Evolutionary conservation across 1,139 yeast species (phyloP), one percentile per base, ranked within the genome.

Genomic region (Debaryomyces robertsiae): DNA sequence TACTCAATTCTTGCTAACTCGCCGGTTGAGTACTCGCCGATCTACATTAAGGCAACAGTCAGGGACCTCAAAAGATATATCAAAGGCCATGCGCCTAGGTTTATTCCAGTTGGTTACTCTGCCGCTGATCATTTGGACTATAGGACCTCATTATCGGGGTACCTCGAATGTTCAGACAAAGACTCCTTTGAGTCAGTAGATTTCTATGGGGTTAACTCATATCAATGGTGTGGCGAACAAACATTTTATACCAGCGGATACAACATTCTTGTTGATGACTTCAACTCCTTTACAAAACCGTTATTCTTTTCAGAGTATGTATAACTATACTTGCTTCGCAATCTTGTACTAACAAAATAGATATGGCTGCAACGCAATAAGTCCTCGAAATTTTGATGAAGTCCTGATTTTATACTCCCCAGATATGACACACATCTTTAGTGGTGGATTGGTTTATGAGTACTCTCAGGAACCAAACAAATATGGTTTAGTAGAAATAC

Each of bases 141-240:
- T 60, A 74, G 98, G 50, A 79, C 79, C 10, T 77, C 96, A 0
- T 69, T 90, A 41, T 88, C 96, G 3, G 75, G 81, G 46, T 93
- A 89, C 58, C 75, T 93, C 47, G 93, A 86, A 56, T 93, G 98
- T 57, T 72, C 77, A 13, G 77, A 78, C 30, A 82, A 78, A 11
- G 73, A 73, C n/a, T 63, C 73, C 0, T 58, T 61, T 10, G 82
- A 85, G 37, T 66, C 84, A 1, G 87, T 89, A 23, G 98, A 93
- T 59, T 93, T 93, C 58, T 91, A 89, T 64, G 98, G 98, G 4
- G 91, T 93, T 41, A 93, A 93, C 61, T 84, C 96, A 1, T 93
- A 93, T 61, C 96, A 90, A 60, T 93, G 98, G 98, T 93, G 98
- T 67, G 98, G 98, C 4, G 77, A 80, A 36, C 93, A 88, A 53